Evolutionary conservation across 768 basidiomycete genomes (phyloP).

Genomic region (Leccinum boreale): DNA sequence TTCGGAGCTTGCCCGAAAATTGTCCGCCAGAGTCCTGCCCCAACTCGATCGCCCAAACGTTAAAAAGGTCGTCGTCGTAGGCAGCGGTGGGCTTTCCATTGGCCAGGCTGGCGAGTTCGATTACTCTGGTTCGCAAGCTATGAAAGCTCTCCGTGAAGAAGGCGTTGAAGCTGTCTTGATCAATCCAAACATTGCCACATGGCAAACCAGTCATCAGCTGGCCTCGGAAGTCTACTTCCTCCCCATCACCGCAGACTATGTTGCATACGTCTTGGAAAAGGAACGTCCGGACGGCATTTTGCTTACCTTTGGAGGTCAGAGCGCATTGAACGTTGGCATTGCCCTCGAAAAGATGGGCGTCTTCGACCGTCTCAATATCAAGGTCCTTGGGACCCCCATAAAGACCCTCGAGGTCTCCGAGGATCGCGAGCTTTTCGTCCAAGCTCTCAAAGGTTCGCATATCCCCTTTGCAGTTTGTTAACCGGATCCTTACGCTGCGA

Average conservation of each 20-base stretch:
- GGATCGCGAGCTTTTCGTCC: constrained; percentile 92
- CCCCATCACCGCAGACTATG: constrained; percentile 94
- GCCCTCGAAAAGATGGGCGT: constrained; percentile 96
- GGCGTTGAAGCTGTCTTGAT: constrained; percentile 93
- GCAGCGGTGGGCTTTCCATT: constrained; percentile 93
- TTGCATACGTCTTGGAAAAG: constrained; percentile 97
- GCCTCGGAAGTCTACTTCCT: constrained; percentile 98
- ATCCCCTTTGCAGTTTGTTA: neutral
- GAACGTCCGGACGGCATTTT: constrained; percentile 97
- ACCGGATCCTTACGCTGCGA: constrained; percentile 5
- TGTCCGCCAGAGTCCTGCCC: constrained; percentile 93
- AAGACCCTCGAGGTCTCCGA: constrained; percentile 94
- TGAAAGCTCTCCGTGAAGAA: constrained; percentile 96
- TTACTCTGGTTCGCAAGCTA: constrained; percentile 97
- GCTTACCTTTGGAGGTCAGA: constrained; percentile 97
- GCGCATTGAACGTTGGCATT: constrained; percentile 96
- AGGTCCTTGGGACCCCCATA: constrained; percentile 94
- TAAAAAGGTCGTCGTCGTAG: constrained; percentile 93
- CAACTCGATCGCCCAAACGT: constrained; percentile 89
- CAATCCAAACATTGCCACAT: constrained; percentile 98
- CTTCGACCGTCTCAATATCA: constrained; percentile 86
- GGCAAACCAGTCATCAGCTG: constrained; percentile 98
- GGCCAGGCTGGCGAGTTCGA: constrained; percentile 99
- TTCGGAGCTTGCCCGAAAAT: constrained; percentile 88
- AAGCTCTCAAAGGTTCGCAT: constrained; percentile 86